phyloP scores from a whole-genome alignment of 805 yeast species.

The Candida palmyrensis region DNA sequence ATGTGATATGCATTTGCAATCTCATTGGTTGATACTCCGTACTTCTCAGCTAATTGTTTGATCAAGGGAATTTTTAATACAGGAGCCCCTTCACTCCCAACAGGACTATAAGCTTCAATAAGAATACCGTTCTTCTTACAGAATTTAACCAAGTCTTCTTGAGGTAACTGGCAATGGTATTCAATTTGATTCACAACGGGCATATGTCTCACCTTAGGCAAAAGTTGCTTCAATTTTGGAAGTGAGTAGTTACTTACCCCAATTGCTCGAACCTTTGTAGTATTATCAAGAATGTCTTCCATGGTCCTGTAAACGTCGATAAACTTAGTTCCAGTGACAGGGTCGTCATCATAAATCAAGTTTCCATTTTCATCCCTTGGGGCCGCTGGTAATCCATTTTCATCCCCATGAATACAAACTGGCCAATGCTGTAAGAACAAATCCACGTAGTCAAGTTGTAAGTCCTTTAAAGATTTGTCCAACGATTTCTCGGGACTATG shows the following conservation, averaged over 20 bases:
- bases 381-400: constrained; percentile 30
- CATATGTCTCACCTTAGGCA: constrained; percentile 16
- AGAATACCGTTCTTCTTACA: constrained; percentile 31
- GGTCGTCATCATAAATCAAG: constrained; percentile 28
- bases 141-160: constrained; percentile 36
- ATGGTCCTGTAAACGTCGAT: constrained; percentile 24
- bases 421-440: constrained; percentile 49
- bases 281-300: constrained; percentile 22
- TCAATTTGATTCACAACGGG: constrained; percentile 34
- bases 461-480: constrained; percentile 32
- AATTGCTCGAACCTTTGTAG: constrained; percentile 28
- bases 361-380: constrained; percentile 36
- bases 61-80: constrained; percentile 48
- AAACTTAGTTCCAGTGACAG: constrained; percentile 25
- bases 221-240: constrained; percentile 20
- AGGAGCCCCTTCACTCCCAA: constrained; percentile 66
- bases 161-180: constrained; percentile 33
- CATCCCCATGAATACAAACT: constrained; percentile 34
- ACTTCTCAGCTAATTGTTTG: constrained; percentile 50
- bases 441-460: constrained; percentile 43
- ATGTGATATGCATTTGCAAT: constrained; percentile 59
- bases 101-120: constrained; percentile 55
- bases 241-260: constrained; percentile 34
- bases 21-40: constrained; percentile 48
- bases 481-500: constrained; percentile 37